These are phyloP conservation scores for Monosporozyma servazzii DNA, from an alignment of 805 yeast genomes.

Conservation along the genomic window DNA sequence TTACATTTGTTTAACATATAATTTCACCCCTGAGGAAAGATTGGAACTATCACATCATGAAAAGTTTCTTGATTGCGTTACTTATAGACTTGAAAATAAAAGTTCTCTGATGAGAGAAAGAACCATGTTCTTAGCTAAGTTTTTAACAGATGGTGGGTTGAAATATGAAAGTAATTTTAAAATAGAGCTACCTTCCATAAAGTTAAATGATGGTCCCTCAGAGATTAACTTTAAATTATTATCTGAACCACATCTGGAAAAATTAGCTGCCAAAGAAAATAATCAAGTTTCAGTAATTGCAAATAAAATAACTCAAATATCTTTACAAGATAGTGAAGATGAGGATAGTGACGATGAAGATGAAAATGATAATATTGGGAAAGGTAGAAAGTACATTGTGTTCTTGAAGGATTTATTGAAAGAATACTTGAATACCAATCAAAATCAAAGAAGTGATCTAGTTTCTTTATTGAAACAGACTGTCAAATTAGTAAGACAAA, in stretches of 20 bases:
- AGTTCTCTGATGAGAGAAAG: constrained; percentile 22
- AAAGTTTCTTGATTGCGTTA: constrained; percentile 22
- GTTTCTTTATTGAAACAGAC: constrained; percentile 36
- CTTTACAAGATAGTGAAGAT: constrained; percentile 21
- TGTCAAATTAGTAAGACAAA: constrained; percentile 50
- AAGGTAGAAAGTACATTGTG: constrained; percentile 39
- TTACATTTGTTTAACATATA: constrained; percentile 8
- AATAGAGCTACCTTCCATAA: constrained; percentile 15
- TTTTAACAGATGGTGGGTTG: constrained; percentile 17
- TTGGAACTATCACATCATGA: constrained; percentile 10
- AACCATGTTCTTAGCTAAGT: constrained; percentile 29
- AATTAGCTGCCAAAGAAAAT: not conserved
- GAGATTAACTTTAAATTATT: constrained; percentile 7
- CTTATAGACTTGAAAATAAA: constrained; percentile 20
- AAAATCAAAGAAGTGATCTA: constrained; percentile 34
- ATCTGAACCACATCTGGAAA: not conserved
- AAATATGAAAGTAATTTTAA: constrained; percentile 24
- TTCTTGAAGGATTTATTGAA: constrained; percentile 64
- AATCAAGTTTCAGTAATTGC: not conserved
- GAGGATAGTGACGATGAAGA: constrained; percentile 22
- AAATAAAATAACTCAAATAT: not conserved
- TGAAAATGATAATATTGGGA: constrained; percentile 30
- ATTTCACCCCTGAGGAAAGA: constrained; percentile 6
- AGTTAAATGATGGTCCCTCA: not conserved
- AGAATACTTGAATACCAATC: constrained; percentile 41